phyloP scores from a whole-genome alignment of 352 stramenopile genomes.

The Pythium scleroteichum region DNA sequence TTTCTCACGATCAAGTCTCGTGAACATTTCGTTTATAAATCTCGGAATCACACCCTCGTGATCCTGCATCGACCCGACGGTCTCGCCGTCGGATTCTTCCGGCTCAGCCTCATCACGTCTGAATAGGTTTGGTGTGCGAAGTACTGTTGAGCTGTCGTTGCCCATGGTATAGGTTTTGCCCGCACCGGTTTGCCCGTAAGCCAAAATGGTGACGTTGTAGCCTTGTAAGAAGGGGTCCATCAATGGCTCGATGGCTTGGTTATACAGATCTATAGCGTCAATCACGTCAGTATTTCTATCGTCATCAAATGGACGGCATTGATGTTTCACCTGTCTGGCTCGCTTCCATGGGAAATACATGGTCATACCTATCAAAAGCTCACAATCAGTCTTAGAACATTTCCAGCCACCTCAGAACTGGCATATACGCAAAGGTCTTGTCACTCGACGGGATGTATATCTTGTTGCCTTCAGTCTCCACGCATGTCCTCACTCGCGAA shows the following conservation, averaged over 20 bases:
- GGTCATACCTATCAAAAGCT: constrained; percentile 74
- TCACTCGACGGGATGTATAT: constrained; percentile 42
- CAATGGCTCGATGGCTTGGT: constrained; percentile 70
- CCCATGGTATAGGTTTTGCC: constrained; percentile 88
- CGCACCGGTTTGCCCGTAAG: constrained; percentile 84
- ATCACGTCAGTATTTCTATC: neutral
- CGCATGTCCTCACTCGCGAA: constrained; percentile 43
- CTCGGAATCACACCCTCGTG: constrained; percentile 82
- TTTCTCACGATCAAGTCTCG: constrained; percentile 42
- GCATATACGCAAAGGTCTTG: constrained; percentile 68
- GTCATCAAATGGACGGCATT: neutral
- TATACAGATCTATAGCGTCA: constrained; percentile 54
- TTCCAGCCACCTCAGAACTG: neutral
- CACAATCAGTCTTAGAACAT: neutral
- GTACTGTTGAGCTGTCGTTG: constrained; percentile 47
- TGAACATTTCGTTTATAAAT: constrained; percentile 81
- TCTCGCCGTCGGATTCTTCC: neutral
- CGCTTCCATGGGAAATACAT: constrained; percentile 66
- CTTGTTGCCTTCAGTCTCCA: constrained; percentile 39
- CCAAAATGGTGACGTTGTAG: constrained; percentile 89
- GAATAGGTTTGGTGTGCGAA: constrained; percentile 44
- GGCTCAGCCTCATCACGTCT: constrained; percentile 13
- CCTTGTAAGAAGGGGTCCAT: constrained; percentile 85
- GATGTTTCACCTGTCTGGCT: constrained; percentile 45
- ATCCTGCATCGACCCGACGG: constrained; percentile 34